A percentile compares a stretch with the other conserved stretches of the same genome.
These are phyloP conservation scores for Aspergillus fumigatiaffinis DNA, from an alignment of 2,329 filamentous ascomycete species.

Conservation along the genomic window DNA sequence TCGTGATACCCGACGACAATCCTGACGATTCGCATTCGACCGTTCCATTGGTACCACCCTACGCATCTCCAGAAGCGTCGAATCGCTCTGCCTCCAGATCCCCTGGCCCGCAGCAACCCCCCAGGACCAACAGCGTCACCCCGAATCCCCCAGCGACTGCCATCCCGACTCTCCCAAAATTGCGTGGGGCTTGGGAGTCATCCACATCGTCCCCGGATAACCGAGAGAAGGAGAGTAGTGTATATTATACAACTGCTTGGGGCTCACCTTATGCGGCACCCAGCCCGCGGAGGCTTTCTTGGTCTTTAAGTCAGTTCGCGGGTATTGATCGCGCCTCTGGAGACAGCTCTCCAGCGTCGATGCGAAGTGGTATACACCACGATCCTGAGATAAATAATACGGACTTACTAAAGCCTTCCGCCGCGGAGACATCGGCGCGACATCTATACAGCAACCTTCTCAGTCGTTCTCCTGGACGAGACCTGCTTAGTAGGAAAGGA, in stretches of 20 bases:
- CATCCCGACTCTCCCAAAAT: slow-evolving; percentile 30
- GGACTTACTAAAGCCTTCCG: slow-evolving; percentile 27
- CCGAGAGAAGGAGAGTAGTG: slow-evolving; percentile 45
- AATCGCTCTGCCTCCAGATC: slow-evolving; percentile 35
- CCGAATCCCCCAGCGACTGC: slow-evolving; percentile 23
- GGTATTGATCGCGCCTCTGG: slow-evolving; percentile 35
- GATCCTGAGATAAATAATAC: slow-evolving; percentile 22
- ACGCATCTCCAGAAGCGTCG: slow-evolving; percentile 34
- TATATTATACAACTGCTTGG: slow-evolving; percentile 76
- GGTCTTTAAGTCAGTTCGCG: slow-evolving; percentile 44
- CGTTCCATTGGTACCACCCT: slow-evolving; percentile 29
- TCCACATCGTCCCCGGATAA: slow-evolving; percentile 39
- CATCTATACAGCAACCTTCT: slow-evolving; percentile 23
- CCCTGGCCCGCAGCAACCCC: slow-evolving; percentile 25
- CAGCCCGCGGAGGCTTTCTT: slow-evolving; percentile 43
- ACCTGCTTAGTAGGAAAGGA: slow-evolving; percentile 21
- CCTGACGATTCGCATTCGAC: slow-evolving; percentile 30
- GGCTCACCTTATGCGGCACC: slow-evolving; percentile 80
- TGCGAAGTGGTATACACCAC: slow-evolving; percentile 20
- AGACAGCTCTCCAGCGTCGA: slow-evolving; percentile 33
- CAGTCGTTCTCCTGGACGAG: slow-evolving; percentile 22
- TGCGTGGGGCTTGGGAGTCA: slow-evolving; percentile 32
- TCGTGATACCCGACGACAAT: slow-evolving; percentile 23
- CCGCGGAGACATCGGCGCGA: slow-evolving; percentile 19
- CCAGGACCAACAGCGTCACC: slow-evolving; percentile 22